Evolutionary conservation across 2,329 filamentous ascomycete species (phyloP), one percentile per base, ranked within the genome.

Genomic region (Karstenula rhodostoma): DNA sequence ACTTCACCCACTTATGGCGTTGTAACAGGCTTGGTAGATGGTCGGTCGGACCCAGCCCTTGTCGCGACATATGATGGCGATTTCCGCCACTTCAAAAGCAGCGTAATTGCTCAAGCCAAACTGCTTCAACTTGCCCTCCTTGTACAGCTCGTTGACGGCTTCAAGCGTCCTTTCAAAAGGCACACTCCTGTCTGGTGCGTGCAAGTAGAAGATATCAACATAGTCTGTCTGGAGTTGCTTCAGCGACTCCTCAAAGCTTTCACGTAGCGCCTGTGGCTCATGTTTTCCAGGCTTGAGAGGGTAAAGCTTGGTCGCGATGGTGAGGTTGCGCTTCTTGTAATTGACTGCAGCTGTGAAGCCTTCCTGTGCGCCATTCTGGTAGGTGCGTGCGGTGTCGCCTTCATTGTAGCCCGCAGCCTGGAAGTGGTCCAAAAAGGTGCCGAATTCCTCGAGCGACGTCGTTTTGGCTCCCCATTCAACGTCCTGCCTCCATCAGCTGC

Each of bases 391-490:
- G 17, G 48, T 51, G 19, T 51, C 48, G 48, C 29, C 32, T 51
- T 51, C 48, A 10, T 22, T 17, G 12, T 51, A 51, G 48, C 48
- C 48, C 10, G 48, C 48, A 19, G 48, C 29, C 33, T 51, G 48
- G 19, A 51, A 51, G 32, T 51, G 48, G 19, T 51, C 48, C 7
- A 51, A 32, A n/a, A 51, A 54, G 23, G 15, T 43, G 29, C 37
- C 23, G 19, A 54, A 54, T 27, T 54, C 51, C 5, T 42, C 23
- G 3, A 54, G 37, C 59, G 64, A 72, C 93, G 94, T 74, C 79
- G 83, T 75, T 95, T 95, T 22, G 92, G 94, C 22, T 91, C 92
- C 59, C 51, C 51, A 54, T 54, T 54, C 51, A 17, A 43, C 15
- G 37, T 54, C 40, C 51, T 54, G 27, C 7, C 32, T 19, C 13